A percentile compares a stretch with the other conserved stretches of the same genome.
Conservation (phyloP, 495 filamentous ascomycete genomes). For the Penicillium maclennaniae region DNA sequence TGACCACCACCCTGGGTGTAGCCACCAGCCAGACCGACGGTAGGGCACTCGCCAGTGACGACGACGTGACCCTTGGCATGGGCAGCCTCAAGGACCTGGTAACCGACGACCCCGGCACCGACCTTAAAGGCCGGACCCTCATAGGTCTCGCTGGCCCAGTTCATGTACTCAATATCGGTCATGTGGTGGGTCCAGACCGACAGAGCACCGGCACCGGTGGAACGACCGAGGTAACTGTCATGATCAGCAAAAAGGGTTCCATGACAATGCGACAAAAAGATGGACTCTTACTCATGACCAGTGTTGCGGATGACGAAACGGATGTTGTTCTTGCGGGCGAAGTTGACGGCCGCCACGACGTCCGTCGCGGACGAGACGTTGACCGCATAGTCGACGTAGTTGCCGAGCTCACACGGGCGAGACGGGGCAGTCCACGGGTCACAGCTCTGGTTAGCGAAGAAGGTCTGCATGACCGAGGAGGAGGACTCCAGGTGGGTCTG, state of each 20-base stretch:
- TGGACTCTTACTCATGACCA: constrained; percentile 45
- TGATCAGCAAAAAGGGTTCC: not conserved
- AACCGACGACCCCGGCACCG: constrained; percentile 51
- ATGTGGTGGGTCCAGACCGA: constrained; percentile 57
- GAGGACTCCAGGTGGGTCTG: constrained; percentile 28
- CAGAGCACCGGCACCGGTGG: constrained; percentile 55
- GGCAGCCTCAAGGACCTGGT: constrained; percentile 47
- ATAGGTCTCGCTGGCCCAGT: constrained; percentile 41
- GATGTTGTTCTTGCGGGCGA: constrained; percentile 55
- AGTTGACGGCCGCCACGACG: constrained; percentile 41
- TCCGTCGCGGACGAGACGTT: constrained; percentile 38
- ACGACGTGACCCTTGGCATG: constrained; percentile 26
- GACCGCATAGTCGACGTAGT: constrained; percentile 53
- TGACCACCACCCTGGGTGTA: constrained; percentile 63
- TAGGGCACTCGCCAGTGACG: constrained; percentile 37
- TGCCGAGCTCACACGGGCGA: constrained; percentile 53
- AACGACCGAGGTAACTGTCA: constrained; percentile 50
- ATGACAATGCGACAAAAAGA: not conserved
- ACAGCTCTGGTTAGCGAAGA: constrained; percentile 50
- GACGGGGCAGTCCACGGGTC: constrained; percentile 47
- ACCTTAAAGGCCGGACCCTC: constrained; percentile 52
- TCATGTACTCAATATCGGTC: constrained; percentile 39
- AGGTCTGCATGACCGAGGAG: constrained; percentile 42
- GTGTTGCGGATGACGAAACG: constrained; percentile 65
- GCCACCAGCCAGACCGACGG: constrained; percentile 50